A percentile compares a stretch with the other conserved stretches of the same genome.
Evolutionary conservation across 805 yeast species (phyloP).

Genomic region (Helenozyma baotianmanensis): DNA sequence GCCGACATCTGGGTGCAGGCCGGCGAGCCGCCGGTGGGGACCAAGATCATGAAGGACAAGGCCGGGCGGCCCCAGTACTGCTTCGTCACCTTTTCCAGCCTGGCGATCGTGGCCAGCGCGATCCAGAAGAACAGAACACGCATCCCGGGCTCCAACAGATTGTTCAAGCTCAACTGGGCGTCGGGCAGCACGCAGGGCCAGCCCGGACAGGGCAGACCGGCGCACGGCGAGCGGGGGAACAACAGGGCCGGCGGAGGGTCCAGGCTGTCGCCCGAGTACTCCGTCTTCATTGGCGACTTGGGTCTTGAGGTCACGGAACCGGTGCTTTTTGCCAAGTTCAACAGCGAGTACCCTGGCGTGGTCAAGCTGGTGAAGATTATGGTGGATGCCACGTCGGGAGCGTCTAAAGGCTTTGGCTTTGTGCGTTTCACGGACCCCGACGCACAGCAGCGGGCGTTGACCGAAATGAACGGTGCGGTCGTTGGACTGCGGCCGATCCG

Average conservation of each 20-base stretch:
- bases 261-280: slow-evolving; percentile 37
- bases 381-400: slow-evolving; percentile 64
- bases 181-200: slow-evolving; percentile 39
- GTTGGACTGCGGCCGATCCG: slow-evolving; percentile 73
- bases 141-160: slow-evolving; percentile 57
- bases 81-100: slow-evolving; percentile 67
- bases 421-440: slow-evolving; percentile 65
- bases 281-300: slow-evolving; percentile 84
- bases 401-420: slow-evolving; percentile 84
- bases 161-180: slow-evolving; percentile 79
- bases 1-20: slow-evolving; percentile 63
- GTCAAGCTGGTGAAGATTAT: slow-evolving; percentile 75
- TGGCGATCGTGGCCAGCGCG: slow-evolving; percentile 61
- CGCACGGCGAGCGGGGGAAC: not conserved
- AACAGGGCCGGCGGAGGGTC: slow-evolving; percentile 72
- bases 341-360: slow-evolving; percentile 59
- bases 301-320: slow-evolving; percentile 69
- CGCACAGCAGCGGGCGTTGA: slow-evolving; percentile 67
- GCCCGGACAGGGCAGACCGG: slow-evolving; percentile 1
- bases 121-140: slow-evolving; percentile 61
- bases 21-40: slow-evolving; percentile 56
- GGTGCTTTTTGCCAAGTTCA: slow-evolving; percentile 60
- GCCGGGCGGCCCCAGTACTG: slow-evolving; percentile 51
- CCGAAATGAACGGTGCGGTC: slow-evolving; percentile 77
- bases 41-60: slow-evolving; percentile 71